Conservation (phyloP, 106 monocot species). For the Allium cepa region DNA sequence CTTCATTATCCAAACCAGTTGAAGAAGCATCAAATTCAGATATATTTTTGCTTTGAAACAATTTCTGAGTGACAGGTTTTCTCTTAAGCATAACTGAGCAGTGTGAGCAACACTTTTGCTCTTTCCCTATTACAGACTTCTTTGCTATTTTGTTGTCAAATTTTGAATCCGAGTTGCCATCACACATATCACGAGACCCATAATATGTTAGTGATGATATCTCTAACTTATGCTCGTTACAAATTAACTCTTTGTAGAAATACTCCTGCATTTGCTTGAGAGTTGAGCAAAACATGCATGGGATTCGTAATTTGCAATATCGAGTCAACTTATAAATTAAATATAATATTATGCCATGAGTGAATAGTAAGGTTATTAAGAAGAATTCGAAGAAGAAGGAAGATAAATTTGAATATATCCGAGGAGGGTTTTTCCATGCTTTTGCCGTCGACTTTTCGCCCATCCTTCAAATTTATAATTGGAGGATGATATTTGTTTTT, state of each 20-base stretch:
- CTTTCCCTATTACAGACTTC: constrained; percentile 21
- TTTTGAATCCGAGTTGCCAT: constrained; percentile 19
- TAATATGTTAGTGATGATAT: constrained; percentile 58
- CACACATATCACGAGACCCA: constrained; percentile 55
- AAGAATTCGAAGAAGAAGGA: constrained; percentile 71
- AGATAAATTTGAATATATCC: constrained; percentile 35
- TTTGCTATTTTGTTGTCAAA: constrained; percentile 1
- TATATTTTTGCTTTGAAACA: neutral
- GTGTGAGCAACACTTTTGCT: constrained; percentile 36
- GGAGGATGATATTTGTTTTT: no score
- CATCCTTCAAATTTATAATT: neutral
- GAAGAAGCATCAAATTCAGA: neutral
- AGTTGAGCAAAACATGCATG: constrained; percentile 82
- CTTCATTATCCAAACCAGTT: constrained; percentile 7
- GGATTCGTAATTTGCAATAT: constrained; percentile 54
- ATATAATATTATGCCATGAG: constrained; percentile 50
- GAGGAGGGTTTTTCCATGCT: neutral
- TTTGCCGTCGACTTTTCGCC: neutral
- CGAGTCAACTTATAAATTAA: constrained; percentile 62
- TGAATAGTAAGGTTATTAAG: constrained; percentile 53
- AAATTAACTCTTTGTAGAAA: constrained; percentile 55
- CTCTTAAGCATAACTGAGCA: constrained; percentile 16
- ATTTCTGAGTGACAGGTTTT: neutral
- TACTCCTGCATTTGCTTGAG: constrained; percentile 30
- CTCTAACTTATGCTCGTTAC: constrained; percentile 62